Evolutionary conservation across 2,329 filamentous ascomycete species (phyloP), one percentile per base, ranked within the genome.

Genomic region (Aureobasidium vineae): DNA sequence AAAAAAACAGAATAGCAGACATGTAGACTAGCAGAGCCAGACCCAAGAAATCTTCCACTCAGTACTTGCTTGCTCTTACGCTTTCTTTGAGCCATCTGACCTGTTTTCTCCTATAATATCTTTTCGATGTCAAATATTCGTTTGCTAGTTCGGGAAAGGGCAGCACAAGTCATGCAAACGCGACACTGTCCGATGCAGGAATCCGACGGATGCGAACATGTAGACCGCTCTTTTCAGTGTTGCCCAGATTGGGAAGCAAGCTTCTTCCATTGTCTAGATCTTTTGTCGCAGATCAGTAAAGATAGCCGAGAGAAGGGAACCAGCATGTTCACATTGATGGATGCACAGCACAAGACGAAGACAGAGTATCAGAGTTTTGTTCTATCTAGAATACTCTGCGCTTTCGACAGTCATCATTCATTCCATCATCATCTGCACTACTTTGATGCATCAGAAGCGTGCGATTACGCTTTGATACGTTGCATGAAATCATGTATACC

Each of bases 401-500:
- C 23, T 3, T 16, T 3, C 8, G 4, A 53, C 4, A 23, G 31
- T 53, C 50, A 38, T 53, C 16, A 53, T 15, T 53, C 50, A 16
- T 53, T 33, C 7, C 28, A 38, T 53, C 50, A 53, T 38, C 50
- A 23, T 53, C 6, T 38, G 8, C 31, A 53, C 16, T 11, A 15
- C 19, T 7, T 15, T 10, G 8, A 28, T 19, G 8, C 21, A 40
- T 8, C 11, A 5, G 21, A 41, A 15, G 26, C 5, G 5, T n/a
- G 15, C 28, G 28, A 3, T 11, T 26, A 61, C 5, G 57, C 57
- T 21, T 61, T 61, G 16, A 61, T 61, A 38, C 57, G 57, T 19
- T 61, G 57, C 57, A 61, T 61, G 26, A 61, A 61, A 31, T 61
- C 92, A 80, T 99, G 95, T 71, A 98, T 81, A 72, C 92, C 88